Conservation (phyloP, 2,329 filamentous ascomycete species). For the Venturia effusa region DNA sequence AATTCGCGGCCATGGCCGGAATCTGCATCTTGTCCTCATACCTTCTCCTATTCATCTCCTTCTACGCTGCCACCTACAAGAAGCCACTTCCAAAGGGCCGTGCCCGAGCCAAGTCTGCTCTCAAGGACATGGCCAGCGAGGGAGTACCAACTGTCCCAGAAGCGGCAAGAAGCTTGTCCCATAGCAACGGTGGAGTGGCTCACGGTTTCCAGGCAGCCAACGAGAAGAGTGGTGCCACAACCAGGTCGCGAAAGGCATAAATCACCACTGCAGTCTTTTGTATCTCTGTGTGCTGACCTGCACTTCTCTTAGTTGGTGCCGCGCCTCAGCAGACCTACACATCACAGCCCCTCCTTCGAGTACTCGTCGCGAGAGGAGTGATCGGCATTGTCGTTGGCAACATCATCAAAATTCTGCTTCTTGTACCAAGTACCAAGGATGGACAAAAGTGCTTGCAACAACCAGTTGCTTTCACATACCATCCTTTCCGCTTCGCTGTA, state of each 20-base stretch:
- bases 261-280: neutral
- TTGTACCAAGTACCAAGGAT: neutral
- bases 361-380: neutral
- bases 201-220: slow-evolving; percentile 6
- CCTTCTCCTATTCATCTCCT: slow-evolving; percentile 95
- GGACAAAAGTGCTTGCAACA: neutral
- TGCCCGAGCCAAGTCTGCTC: slow-evolving; percentile 70
- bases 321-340: neutral
- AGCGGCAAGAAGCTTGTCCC: slow-evolving; percentile 39
- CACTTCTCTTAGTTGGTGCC: neutral
- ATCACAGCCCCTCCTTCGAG: neutral
- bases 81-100: slow-evolving; percentile 65
- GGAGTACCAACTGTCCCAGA: slow-evolving; percentile 47
- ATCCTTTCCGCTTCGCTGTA: neutral
- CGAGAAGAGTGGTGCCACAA: slow-evolving; percentile 4
- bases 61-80: slow-evolving; percentile 96
- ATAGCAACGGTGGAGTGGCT: slow-evolving; percentile 12
- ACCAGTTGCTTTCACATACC: neutral
- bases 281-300: neutral
- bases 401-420: neutral
- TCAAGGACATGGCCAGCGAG: slow-evolving; percentile 74
- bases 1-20: slow-evolving; percentile 88
- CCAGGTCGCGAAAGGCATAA: slow-evolving; percentile 13
- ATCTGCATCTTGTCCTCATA: slow-evolving; percentile 90
- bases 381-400: neutral